Evolutionary conservation across 305 asterid genomes (phyloP).

Genomic region (Withania somnifera): DNA sequence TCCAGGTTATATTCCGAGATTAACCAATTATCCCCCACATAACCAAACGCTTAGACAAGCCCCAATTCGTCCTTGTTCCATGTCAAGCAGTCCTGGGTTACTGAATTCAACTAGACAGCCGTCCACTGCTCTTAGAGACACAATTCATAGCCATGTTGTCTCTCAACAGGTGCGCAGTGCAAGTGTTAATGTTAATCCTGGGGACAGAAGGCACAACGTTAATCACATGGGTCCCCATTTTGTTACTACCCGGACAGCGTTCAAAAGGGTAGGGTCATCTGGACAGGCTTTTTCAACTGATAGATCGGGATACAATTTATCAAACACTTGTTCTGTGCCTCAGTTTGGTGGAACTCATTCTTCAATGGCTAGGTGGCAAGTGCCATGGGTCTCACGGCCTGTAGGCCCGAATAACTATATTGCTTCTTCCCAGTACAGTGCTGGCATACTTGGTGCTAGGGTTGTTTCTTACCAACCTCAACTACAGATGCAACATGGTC

Average conservation of each 20-base stretch:
- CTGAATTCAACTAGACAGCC: conserved; percentile 14
- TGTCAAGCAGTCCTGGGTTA: conserved; percentile 19
- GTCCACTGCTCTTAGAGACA: conserved; percentile 18
- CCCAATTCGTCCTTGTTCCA: conserved; percentile 20
- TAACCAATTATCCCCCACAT: conserved; percentile 11
- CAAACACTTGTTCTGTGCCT: conserved; percentile 1
- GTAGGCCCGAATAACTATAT: neutral
- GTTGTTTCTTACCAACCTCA: conserved; percentile 20
- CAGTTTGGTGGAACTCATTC: conserved; percentile 12
- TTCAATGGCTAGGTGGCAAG: conserved; percentile 18
- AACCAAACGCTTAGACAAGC: conserved; percentile 14
- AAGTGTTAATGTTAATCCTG: conserved; percentile 6
- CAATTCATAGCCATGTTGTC: conserved; percentile 10
- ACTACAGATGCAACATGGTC: conserved; percentile 21
- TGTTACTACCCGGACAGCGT: conserved; percentile 17
- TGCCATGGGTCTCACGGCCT: conserved; percentile 7
- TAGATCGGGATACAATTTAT: conserved; percentile 9
- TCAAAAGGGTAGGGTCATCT: conserved; percentile 27
- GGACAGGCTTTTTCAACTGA: conserved; percentile 13
- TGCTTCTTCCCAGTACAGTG: conserved; percentile 4
- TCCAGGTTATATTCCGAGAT: conserved; percentile 12
- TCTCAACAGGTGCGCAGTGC: conserved; percentile 17
- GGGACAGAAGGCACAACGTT: conserved; percentile 17
- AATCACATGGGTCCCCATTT: conserved; percentile 19
- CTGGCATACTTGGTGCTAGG: conserved; percentile 13